phyloP scores from a whole-genome alignment of 1,284 basidiomycete genomes.

The Vanrija humicola region DNA sequence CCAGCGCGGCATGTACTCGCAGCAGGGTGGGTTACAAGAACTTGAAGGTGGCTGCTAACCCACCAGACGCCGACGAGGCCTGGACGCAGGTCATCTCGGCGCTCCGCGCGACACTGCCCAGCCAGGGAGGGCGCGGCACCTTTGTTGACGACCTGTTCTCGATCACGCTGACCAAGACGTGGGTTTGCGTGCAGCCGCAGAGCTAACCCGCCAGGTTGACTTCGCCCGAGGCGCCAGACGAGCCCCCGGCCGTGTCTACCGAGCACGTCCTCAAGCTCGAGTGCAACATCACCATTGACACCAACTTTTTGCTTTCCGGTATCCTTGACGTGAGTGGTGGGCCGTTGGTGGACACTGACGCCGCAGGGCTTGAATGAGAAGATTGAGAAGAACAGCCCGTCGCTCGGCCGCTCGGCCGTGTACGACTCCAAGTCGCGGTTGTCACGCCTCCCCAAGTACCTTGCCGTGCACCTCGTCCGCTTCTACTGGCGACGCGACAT shows the following conservation, averaged over 20 bases:
- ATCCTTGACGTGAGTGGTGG: slow-evolving; percentile 67
- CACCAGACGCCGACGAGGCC: slow-evolving; percentile 88
- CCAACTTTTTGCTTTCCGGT: slow-evolving; percentile 86
- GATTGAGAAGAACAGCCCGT: slow-evolving; percentile 78
- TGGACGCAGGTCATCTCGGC: slow-evolving; percentile 80
- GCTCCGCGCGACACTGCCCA: slow-evolving; percentile 61
- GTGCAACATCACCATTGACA: slow-evolving; percentile 81
- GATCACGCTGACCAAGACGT: slow-evolving; percentile 78
- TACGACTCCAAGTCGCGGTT: slow-evolving; percentile 83
- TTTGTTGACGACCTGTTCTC: slow-evolving; percentile 84
- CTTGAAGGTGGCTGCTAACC: too few relatives aligned
- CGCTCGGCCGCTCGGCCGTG: slow-evolving; percentile 71
- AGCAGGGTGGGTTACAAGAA: slow-evolving; percentile 80
- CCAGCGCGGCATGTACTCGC: slow-evolving; percentile 64
- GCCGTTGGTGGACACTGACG: neutral
- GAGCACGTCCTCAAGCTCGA: slow-evolving; percentile 85
- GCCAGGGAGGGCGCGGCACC: slow-evolving; percentile 44
- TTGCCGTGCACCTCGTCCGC: slow-evolving; percentile 55
- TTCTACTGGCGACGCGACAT: slow-evolving; percentile 95
- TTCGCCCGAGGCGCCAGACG: slow-evolving; percentile 75
- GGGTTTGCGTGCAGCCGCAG: too few relatives aligned
- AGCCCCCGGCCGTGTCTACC: slow-evolving; percentile 60
- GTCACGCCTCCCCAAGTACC: slow-evolving; percentile 70
- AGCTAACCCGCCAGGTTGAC: slow-evolving; percentile 57
- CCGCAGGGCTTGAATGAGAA: slow-evolving; percentile 73